Conservation (phyloP, 2,329 filamentous ascomycete species). For the Fusarium chlamydosporum region DNA sequence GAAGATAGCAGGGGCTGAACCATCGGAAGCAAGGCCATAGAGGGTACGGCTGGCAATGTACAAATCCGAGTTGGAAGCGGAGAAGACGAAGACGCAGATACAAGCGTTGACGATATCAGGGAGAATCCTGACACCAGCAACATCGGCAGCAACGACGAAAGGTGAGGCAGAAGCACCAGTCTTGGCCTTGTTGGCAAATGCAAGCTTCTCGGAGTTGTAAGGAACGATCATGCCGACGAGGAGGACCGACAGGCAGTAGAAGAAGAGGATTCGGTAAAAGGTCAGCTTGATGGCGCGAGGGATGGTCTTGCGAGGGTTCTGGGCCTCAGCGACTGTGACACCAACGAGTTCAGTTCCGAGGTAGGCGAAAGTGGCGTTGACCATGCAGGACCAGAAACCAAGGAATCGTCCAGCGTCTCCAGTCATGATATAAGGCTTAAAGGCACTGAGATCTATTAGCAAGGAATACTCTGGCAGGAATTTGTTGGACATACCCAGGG, state of each 20-base stretch:
- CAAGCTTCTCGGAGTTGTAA: conserved; percentile 73
- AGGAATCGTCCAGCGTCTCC: conserved; percentile 66
- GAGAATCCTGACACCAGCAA: conserved; percentile 73
- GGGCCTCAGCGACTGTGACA: conserved; percentile 83
- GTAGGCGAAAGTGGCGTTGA: conserved; percentile 84
- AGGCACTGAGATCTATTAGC: conserved; percentile 53
- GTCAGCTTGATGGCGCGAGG: conserved; percentile 84
- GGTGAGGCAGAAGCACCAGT: conserved; percentile 68
- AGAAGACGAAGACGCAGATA: conserved; percentile 82
- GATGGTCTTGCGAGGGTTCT: conserved; percentile 83
- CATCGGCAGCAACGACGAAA: conserved; percentile 79
- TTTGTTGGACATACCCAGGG: conserved; percentile 58
- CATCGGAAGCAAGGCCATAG: conserved; percentile 79
- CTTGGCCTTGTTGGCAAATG: conserved; percentile 66
- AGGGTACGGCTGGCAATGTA: conserved; percentile 82
- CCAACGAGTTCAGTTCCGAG: conserved; percentile 82
- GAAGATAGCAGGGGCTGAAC: conserved; percentile 79
- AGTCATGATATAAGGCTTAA: conserved; percentile 51
- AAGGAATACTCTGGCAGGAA: fast-evolving
- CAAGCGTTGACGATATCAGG: conserved; percentile 80
- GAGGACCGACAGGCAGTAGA: conserved; percentile 81
- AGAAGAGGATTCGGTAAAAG: conserved; percentile 85
- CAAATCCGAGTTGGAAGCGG: conserved; percentile 81
- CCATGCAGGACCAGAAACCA: conserved; percentile 78
- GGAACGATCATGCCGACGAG: conserved; percentile 83